A percentile compares a stretch with the other conserved stretches of the same genome.
Conservation (phyloP, 768 basidiomycete genomes). For the Baorangia bicolor region DNA sequence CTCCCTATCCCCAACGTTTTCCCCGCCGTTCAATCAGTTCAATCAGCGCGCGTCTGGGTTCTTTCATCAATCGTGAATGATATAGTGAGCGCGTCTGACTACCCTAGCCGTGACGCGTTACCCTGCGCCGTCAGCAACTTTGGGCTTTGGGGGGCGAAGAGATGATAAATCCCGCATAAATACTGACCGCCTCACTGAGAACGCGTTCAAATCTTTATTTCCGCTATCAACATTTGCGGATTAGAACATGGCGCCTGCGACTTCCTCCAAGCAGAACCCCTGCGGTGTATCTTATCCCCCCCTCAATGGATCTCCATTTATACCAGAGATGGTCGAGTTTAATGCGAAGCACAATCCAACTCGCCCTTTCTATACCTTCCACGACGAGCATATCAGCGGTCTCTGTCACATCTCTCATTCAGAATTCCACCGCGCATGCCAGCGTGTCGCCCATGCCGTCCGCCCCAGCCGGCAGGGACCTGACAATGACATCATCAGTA, state of each 20-base stretch:
- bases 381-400: constrained; percentile 15
- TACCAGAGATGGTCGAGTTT: constrained; percentile 17
- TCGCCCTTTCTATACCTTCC: constrained; percentile 32
- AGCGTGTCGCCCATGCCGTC: constrained; percentile 41
- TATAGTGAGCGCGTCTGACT: too few species aligned
- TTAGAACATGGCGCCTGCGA: too few species aligned
- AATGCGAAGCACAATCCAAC: constrained; percentile 36
- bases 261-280: background rate
- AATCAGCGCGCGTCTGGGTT: background rate
- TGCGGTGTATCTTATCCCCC: constrained; percentile 21
- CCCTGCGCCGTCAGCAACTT: too few species aligned
- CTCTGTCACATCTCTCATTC: constrained; percentile 36
- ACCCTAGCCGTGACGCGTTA: too few species aligned
- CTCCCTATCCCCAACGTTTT: background rate
- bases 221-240: too few species aligned
- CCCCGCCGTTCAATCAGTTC: background rate
- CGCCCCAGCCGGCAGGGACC: constrained; percentile 33
- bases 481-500: constrained; percentile 35
- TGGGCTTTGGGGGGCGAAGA: too few species aligned
- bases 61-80: too few species aligned
- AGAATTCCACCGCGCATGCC: constrained; percentile 45
- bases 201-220: too few species aligned
- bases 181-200: too few species aligned
- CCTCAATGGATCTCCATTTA: constrained; percentile 33
- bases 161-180: too few species aligned